Conservation (phyloP, 192 early-diverging fungal genomes). For the Geranomyces michiganensis region DNA sequence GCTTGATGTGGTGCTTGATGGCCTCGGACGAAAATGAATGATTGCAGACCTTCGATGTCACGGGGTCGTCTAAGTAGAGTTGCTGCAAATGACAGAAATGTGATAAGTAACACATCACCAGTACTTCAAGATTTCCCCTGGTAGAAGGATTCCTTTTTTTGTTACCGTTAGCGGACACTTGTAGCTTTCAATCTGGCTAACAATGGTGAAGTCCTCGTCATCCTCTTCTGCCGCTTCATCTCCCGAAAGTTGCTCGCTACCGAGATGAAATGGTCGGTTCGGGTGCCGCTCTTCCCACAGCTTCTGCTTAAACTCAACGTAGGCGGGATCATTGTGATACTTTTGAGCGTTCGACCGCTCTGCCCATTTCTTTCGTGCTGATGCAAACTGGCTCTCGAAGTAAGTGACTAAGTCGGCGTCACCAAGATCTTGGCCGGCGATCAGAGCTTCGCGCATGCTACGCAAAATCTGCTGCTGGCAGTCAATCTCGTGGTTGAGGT, state of each 20-base stretch:
- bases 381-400: conserved; percentile 13
- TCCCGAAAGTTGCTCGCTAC: not conserved
- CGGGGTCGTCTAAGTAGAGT: conserved; percentile 27
- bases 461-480: conserved; percentile 1
- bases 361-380: not conserved
- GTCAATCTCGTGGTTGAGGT: conserved; percentile 6
- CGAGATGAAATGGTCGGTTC: conserved; percentile 11
- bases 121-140: too few relatives aligned
- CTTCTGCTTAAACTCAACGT: conserved; percentile 24
- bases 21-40: conserved; percentile 41
- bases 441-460: not conserved
- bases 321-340: conserved; percentile 17
- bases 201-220: conserved; percentile 30
- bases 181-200: conserved; percentile 24
- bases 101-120: too few relatives aligned
- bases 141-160: not conserved
- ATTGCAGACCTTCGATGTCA: conserved; percentile 33
- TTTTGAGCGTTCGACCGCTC: not conserved
- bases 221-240: conserved; percentile 12
- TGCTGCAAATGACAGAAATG: not conserved
- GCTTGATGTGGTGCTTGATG: conserved; percentile 25
- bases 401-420: not conserved
- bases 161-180: conserved; percentile 37
- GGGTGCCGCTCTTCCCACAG: conserved; percentile 26
- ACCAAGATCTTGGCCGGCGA: not conserved